Base-by-base conservation (phyloP, 2,329 filamentous ascomycete species). In the Gliomastix tumulicola region DNA sequence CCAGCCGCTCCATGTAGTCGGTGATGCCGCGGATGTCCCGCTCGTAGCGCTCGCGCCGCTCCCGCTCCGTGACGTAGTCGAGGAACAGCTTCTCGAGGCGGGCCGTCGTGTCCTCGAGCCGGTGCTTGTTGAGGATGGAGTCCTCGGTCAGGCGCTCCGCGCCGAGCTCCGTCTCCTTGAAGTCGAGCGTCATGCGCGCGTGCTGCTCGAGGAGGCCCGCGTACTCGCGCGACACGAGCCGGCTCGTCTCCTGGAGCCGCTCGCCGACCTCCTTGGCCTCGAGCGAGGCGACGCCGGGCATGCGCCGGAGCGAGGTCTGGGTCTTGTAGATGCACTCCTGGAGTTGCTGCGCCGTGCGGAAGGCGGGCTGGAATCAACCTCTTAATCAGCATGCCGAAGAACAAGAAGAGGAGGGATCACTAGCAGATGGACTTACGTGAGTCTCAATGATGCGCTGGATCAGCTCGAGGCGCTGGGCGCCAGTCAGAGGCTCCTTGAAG, bases 371-470 rank as follows among this genome's bases (percentile, higher is more conserved):
- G 9, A 25, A 9, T 25, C 22, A 25, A 25, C 9, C n/a, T n/a
- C n/a, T 25, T n/a, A n/a, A 9, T n/a, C n/a, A n/a, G 22, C 9
- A 25, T 7, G 20, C 12, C 10, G 16, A 10, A 7, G n/a, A 3
- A 19, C 13, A 17, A 17, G 27, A 7, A 13, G 6, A 22, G 25
- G 32, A 28, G 16, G 19, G 35, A n/a, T 19, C 15, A 22, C 12
- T 19, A 30, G n/a, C n/a, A n/a, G n/a, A n/a, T n/a, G 6, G 19
- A 54, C 58, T 46, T 45, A 60, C 60, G 42, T 64, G 60, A 25
- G 57, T 60, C 35, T 56, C 59, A 23, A 55, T 50, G 52, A 64
- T 57, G 41, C 61, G 58, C 34, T 59, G 57, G 37, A 63, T 55
- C 33, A 55, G 49, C 37, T 60, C 56, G 4, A 49, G 45, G 5